Evolutionary conservation across 2,329 filamentous ascomycete genomes (phyloP).

Genomic region (Pseudocercospora crystallina): DNA sequence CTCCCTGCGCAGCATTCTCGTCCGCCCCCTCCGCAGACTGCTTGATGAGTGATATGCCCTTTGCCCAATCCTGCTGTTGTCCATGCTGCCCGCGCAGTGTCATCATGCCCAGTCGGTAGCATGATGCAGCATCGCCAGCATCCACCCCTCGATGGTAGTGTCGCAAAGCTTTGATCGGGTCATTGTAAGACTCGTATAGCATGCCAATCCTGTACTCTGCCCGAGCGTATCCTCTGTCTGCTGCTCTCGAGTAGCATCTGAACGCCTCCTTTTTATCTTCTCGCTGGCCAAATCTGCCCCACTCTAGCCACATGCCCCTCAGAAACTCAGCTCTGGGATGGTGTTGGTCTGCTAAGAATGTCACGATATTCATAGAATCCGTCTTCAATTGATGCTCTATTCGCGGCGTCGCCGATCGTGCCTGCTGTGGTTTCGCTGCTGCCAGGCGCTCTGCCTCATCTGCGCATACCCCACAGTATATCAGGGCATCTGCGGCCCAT

Average conservation of each 20-base stretch:
- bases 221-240: slow-evolving; percentile 79
- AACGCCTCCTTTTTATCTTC: slow-evolving; percentile 96
- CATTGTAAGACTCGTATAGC: slow-evolving; percentile 94
- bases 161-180: slow-evolving; percentile 83
- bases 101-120: slow-evolving; percentile 93
- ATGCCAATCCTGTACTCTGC: slow-evolving; percentile 97
- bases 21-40: slow-evolving; percentile 83
- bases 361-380: slow-evolving; percentile 89
- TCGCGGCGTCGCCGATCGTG: slow-evolving; percentile 73
- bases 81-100: slow-evolving; percentile 90
- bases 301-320: slow-evolving; percentile 94
- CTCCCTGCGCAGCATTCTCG: slow-evolving; percentile 94
- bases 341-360: slow-evolving; percentile 83
- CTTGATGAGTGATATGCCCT: slow-evolving; percentile 78
- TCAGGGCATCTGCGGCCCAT: slow-evolving; percentile 90
- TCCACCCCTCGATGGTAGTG: slow-evolving; percentile 84
- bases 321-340: slow-evolving; percentile 95
- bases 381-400: slow-evolving; percentile 83
- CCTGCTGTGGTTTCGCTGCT: slow-evolving; percentile 39
- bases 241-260: slow-evolving; percentile 78
- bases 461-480: slow-evolving; percentile 80
- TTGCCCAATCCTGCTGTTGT: slow-evolving; percentile 75
- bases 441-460: slow-evolving; percentile 72
- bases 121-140: slow-evolving; percentile 82
- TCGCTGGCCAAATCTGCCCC: slow-evolving; percentile 89